phyloP scores from a whole-genome alignment of 352 stramenopile genomes.

The Globisporangium splendens region DNA sequence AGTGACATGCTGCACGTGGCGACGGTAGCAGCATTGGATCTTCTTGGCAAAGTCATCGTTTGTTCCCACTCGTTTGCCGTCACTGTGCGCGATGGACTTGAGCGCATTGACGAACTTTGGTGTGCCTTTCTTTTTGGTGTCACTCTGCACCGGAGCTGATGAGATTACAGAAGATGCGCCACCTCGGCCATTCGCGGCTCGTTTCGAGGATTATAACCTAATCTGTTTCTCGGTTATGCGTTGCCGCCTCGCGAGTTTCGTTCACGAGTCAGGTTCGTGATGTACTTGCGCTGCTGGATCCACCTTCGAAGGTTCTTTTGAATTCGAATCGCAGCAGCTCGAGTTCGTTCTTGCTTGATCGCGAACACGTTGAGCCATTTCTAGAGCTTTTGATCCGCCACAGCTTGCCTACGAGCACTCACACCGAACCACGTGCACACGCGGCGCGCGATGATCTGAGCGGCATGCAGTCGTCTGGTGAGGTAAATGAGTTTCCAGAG shows the following conservation, averaged over 20 bases:
- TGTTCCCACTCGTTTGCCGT: background rate
- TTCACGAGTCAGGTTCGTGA: slow-evolving; percentile 17
- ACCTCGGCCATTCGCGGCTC: background rate
- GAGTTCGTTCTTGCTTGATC: slow-evolving; percentile 18
- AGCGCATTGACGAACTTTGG: slow-evolving; percentile 7
- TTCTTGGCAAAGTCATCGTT: slow-evolving; percentile 7
- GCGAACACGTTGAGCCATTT: slow-evolving; percentile 26
- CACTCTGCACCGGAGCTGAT: background rate
- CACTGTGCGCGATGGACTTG: slow-evolving; percentile 1
- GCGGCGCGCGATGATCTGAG: slow-evolving; percentile 12
- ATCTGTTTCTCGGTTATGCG: slow-evolving; percentile 26
- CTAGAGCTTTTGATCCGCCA: slow-evolving; percentile 12
- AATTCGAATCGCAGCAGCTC: slow-evolving; percentile 28
- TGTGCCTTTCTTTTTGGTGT: background rate
- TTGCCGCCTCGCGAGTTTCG: slow-evolving; percentile 26
- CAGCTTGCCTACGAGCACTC: slow-evolving; percentile 7
- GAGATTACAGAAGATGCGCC: background rate
- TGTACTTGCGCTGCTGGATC: slow-evolving; percentile 43
- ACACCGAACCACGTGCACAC: slow-evolving; percentile 25
- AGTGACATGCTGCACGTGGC: slow-evolving; percentile 15
- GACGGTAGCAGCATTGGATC: slow-evolving; percentile 32
- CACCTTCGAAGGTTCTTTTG: slow-evolving; percentile 48
- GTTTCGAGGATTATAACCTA: background rate
- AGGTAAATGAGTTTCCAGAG: slow-evolving; percentile 23
- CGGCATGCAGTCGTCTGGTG: slow-evolving; percentile 21